Evolutionary conservation across 352 stramenopile genomes (phyloP).

Genomic region (Phytopythium aichiense): DNA sequence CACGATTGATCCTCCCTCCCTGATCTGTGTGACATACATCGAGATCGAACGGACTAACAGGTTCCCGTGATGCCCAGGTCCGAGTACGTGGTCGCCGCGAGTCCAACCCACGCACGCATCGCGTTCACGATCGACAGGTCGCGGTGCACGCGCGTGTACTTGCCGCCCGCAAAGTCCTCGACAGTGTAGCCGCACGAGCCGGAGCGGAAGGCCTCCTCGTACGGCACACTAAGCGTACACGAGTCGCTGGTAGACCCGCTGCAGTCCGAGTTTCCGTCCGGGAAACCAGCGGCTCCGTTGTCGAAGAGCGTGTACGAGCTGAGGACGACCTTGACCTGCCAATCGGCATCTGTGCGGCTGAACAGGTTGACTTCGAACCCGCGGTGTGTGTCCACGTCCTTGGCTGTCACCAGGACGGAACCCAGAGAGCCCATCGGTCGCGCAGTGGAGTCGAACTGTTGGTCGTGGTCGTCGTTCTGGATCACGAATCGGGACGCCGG

Average conservation of each 20-base stretch:
- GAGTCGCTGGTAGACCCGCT: slow-evolving; percentile 25
- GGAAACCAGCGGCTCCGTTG: slow-evolving; percentile 51
- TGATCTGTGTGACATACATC: neutral
- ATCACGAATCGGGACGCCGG: slow-evolving; percentile 57
- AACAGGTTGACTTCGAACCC: slow-evolving; percentile 63
- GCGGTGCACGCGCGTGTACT: slow-evolving; percentile 69
- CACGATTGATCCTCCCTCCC: neutral
- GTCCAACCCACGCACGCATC: slow-evolving; percentile 51
- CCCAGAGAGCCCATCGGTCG: slow-evolving; percentile 54
- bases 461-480: slow-evolving; percentile 77
- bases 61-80: slow-evolving; percentile 37
- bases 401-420: slow-evolving; percentile 50
- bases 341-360: slow-evolving; percentile 46
- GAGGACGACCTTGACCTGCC: slow-evolving; percentile 64
- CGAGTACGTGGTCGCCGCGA: slow-evolving; percentile 23
- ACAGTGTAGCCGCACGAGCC: slow-evolving; percentile 63
- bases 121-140: slow-evolving; percentile 63
- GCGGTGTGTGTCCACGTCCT: slow-evolving; percentile 44
- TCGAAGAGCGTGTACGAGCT: slow-evolving; percentile 59
- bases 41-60: slow-evolving; percentile 16
- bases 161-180: slow-evolving; percentile 39
- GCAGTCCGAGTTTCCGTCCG: slow-evolving; percentile 48
- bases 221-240: slow-evolving; percentile 35
- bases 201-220: slow-evolving; percentile 42
- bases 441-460: slow-evolving; percentile 48